Percentiles rank a stretch among this genome's conserved stretches.
phyloP scores from a whole-genome alignment of 768 basidiomycete genomes.

The Lentinula sp. region DNA sequence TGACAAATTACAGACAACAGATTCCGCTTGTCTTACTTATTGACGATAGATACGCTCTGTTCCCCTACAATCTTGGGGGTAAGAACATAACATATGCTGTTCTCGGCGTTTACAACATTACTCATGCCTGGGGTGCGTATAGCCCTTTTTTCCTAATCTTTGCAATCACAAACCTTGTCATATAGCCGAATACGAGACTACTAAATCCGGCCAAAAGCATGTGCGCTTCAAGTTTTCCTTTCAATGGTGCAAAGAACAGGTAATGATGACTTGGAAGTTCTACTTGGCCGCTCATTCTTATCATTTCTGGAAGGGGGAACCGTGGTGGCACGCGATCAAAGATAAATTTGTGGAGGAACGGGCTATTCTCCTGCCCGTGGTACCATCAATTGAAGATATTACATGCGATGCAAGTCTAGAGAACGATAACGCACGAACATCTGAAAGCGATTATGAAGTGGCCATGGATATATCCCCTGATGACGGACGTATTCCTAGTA shows the following conservation, averaged over 20 bases:
- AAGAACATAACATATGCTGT: conserved; percentile 47
- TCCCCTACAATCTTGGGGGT: conserved; percentile 61
- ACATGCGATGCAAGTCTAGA: neutral
- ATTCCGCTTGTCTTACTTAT: conserved; percentile 66
- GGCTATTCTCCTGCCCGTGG: neutral
- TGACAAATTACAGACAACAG: conserved; percentile 46
- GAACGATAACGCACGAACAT: neutral
- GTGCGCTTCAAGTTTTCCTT: conserved; percentile 80
- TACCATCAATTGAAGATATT: neutral
- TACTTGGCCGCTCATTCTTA: neutral
- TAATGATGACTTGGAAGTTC: conserved; percentile 4
- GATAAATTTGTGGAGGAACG: neutral
- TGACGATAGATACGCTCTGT: conserved; percentile 67
- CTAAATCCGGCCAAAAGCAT: neutral
- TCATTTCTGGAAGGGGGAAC: conserved; percentile 26
- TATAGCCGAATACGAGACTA: conserved; percentile 57
- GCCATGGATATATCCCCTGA: neutral
- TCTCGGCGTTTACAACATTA: conserved; percentile 59
- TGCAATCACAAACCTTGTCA: neutral
- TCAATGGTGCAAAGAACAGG: conserved; percentile 77
- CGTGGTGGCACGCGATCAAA: conserved; percentile 34
- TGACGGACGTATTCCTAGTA: neutral
- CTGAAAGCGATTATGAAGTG: neutral
- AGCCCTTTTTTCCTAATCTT: conserved; percentile 4
- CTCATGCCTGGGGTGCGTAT: conserved; percentile 61